phyloP scores from a whole-genome alignment of 768 basidiomycete species.

The Suillus paluster region DNA sequence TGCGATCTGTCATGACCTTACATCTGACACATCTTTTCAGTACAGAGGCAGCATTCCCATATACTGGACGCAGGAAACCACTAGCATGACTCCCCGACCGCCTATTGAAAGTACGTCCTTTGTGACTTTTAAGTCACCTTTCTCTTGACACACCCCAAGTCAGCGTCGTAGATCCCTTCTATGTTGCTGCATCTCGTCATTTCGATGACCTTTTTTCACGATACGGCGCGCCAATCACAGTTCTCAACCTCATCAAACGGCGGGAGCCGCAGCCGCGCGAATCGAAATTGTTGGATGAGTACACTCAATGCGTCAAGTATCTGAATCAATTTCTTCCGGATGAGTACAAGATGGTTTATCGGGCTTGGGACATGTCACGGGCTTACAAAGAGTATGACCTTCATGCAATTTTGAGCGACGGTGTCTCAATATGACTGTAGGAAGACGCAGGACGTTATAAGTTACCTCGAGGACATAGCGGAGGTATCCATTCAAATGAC shows the following conservation, averaged over 20 bases:
- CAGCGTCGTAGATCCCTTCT: constrained; percentile 93
- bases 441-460: constrained; percentile 95
- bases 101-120: constrained; percentile 86
- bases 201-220: constrained; percentile 90
- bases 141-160: constrained; percentile 50
- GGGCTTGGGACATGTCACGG: constrained; percentile 95
- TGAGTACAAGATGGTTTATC: constrained; percentile 86
- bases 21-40: constrained; percentile 37
- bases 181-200: constrained; percentile 88
- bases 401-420: constrained; percentile 5
- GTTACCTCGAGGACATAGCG: constrained; percentile 92
- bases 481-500: constrained; percentile 93
- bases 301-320: constrained; percentile 89
- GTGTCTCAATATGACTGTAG: constrained; percentile 41
- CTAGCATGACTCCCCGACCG: constrained; percentile 87
- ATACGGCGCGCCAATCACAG: constrained; percentile 88
- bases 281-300: constrained; percentile 88
- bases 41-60: constrained; percentile 96
- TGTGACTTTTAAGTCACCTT: not conserved
- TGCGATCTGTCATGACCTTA: constrained; percentile 3
- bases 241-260: constrained; percentile 94
- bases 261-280: constrained; percentile 81
- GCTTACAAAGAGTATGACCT: constrained; percentile 87
- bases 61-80: constrained; percentile 95
- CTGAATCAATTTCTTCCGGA: constrained; percentile 94